These are phyloP conservation scores for Priceomyces castillae DNA, from an alignment of 805 yeast genomes.

Conservation along the genomic window DNA sequence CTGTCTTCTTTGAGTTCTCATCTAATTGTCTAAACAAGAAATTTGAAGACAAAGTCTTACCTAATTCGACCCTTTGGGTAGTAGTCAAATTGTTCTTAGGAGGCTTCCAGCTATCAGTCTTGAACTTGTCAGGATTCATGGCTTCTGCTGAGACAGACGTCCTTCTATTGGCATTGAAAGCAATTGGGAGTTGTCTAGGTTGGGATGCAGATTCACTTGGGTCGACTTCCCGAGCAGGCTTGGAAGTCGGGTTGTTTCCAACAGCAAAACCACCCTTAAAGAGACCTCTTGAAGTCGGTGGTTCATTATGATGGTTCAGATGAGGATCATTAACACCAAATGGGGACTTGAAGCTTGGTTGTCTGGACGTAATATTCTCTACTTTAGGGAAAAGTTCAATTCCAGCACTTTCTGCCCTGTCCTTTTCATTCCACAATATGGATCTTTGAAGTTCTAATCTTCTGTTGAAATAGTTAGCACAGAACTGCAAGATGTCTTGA, in stretches of 20 bases:
- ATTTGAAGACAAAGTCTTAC: conserved; percentile 71
- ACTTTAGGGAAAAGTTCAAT: conserved; percentile 44
- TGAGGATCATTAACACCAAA: conserved; percentile 67
- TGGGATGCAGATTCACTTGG: conserved; percentile 22
- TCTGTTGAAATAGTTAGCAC: conserved; percentile 66
- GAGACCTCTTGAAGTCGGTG: conserved; percentile 12
- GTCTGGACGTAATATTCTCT: conserved; percentile 32
- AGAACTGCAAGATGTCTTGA: conserved; percentile 66
- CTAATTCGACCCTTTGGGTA: conserved; percentile 66
- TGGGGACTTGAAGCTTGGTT: conserved; percentile 57
- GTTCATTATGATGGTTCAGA: conserved; percentile 29
- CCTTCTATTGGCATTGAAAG: conserved; percentile 78
- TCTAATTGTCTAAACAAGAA: conserved; percentile 85
- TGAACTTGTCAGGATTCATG: conserved; percentile 67
- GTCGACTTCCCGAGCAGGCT: conserved; percentile 22
- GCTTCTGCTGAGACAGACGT: conserved; percentile 91
- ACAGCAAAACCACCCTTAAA: conserved; percentile 28
- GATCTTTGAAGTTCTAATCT: conserved; percentile 60
- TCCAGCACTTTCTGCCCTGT: conserved; percentile 49
- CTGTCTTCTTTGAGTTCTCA: conserved; percentile 69
- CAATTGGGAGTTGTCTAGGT: conserved; percentile 43
- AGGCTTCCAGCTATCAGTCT: conserved; percentile 67
- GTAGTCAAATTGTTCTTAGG: conserved; percentile 62
- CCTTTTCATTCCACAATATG: conserved; percentile 49
- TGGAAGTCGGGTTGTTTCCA: conserved; percentile 7